These are phyloP conservation scores for Xylaria longipes DNA, from an alignment of 495 filamentous ascomycete genomes.

Conservation along the genomic window DNA sequence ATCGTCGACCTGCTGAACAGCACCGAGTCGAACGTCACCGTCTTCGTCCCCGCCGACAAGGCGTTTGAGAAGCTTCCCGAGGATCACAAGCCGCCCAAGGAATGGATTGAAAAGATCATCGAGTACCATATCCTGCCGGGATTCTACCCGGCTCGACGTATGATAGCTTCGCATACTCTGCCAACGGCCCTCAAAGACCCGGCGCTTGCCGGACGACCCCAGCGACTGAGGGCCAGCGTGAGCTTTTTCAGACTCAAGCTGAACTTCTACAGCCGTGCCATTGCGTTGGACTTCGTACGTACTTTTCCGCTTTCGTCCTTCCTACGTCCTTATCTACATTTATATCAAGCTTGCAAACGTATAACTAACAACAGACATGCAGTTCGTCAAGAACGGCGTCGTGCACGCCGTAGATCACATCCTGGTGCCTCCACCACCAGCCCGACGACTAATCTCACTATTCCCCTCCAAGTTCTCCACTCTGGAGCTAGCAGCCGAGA, in stretches of 20 bases:
- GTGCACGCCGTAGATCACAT: slow-evolving; percentile 77
- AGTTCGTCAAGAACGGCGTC: slow-evolving; percentile 69
- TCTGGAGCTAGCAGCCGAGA: slow-evolving; percentile 70
- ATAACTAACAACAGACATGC: not conserved
- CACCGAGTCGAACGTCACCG: slow-evolving; percentile 72
- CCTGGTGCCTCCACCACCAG: slow-evolving; percentile 73
- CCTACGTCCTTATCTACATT: slow-evolving; percentile 27
- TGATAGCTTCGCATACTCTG: slow-evolving; percentile 71
- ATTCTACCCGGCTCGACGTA: slow-evolving; percentile 63
- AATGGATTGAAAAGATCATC: slow-evolving; percentile 68
- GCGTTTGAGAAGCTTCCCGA: slow-evolving; percentile 72
- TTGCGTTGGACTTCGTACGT: slow-evolving; percentile 69
- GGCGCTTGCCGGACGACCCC: slow-evolving; percentile 63
- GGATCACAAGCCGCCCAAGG: slow-evolving; percentile 59
- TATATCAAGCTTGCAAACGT: slow-evolving; percentile 41
- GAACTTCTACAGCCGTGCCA: slow-evolving; percentile 74
- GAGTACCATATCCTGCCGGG: slow-evolving; percentile 73
- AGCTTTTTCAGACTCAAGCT: slow-evolving; percentile 65
- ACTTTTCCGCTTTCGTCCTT: slow-evolving; percentile 6
- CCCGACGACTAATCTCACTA: slow-evolving; percentile 64
- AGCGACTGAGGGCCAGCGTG: slow-evolving; percentile 69
- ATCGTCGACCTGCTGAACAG: slow-evolving; percentile 73
- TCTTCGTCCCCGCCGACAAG: slow-evolving; percentile 79
- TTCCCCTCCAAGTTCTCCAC: slow-evolving; percentile 79
- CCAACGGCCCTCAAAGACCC: slow-evolving; percentile 65